Evolutionary conservation across 495 filamentous ascomycete genomes (phyloP).

Genomic region (Xylaria acuta): DNA sequence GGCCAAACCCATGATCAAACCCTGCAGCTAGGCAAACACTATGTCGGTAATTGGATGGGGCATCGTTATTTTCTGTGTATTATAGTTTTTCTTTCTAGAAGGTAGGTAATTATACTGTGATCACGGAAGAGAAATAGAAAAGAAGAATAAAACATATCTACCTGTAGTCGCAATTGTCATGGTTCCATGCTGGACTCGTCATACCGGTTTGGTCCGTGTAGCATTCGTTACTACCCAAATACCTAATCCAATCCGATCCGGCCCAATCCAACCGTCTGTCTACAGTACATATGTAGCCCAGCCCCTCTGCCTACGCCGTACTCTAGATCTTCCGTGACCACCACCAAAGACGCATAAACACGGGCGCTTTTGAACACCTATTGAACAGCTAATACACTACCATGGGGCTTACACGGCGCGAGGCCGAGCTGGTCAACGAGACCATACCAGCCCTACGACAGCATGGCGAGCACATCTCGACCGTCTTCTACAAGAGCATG

Average conservation of each 20-base stretch:
- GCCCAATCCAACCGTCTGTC: slow-evolving; percentile 14
- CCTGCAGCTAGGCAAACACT: slow-evolving; percentile 22
- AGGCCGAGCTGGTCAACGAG: slow-evolving; percentile 50
- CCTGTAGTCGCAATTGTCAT: neutral
- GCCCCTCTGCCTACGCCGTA: neutral
- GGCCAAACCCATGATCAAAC: slow-evolving; percentile 22
- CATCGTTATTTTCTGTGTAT: neutral
- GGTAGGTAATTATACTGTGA: slow-evolving; percentile 3
- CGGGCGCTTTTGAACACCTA: neutral
- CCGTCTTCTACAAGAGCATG: slow-evolving; percentile 72
- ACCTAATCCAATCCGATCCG: slow-evolving; percentile 5
- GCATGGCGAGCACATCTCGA: slow-evolving; percentile 70
- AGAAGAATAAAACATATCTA: no score
- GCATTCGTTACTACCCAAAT: neutral
- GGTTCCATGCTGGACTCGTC: neutral
- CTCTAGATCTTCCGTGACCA: neutral
- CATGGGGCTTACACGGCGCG: slow-evolving; percentile 53
- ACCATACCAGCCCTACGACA: slow-evolving; percentile 60
- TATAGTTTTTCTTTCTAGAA: neutral
- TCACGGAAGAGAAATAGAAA: neutral
- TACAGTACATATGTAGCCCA: slow-evolving; percentile 1
- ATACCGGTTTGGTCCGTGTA: neutral
- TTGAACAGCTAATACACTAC: neutral
- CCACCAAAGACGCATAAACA: neutral
- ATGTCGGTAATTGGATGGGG: slow-evolving; percentile 24